Base-by-base conservation (phyloP, 169 alveolate species). In the Plasmodium inui region DNA sequence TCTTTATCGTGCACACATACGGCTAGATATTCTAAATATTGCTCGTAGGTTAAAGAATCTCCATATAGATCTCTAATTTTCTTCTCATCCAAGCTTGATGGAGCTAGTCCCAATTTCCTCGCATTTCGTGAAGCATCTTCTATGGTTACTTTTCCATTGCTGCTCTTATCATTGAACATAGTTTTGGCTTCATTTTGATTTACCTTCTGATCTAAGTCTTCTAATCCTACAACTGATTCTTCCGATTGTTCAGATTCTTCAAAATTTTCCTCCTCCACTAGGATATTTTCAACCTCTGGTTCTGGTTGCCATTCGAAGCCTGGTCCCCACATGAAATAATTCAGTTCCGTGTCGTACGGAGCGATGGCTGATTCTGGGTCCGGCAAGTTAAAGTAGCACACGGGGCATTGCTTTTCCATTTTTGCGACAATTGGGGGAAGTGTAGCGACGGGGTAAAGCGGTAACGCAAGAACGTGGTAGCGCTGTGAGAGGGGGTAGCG, bases 231-330 rank as follows among this genome's bases (percentile, higher is more conserved):
- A 41, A 67, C 83, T 57, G 89, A 81, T 95, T 86, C 96, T 61
- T 82, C 96, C 8, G 93, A 92, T 30, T 78, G 95, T 30, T 79
- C 88, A 14, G 70, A 82, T 28, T 91, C 79, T 53, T 80, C 96
- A 73, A 34, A 73, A 50, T 37, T 91, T 53, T 84, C 96, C 7
- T 88, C 92, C 82, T 85, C 95, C 34, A 57, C 46, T 76, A 84
- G 78, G 37, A 57, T 72, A 37, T 76, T 70, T 12, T 78, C 78
- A 55, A 37, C 82, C 44, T 78, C 94, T 26, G 96, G 96, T 84
- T 93, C 95, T 37, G 97, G 97, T 73, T 88, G 53, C 96, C 96
- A 95, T 79, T 95, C 96, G 85, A 95, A 95, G 17, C 97, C 97
- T 9, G 97, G 97, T 32, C 94, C 95, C 97, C 97, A 95, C 96